Evolutionary conservation across 352 stramenopile genomes (phyloP).

Genomic region (Globisporangium irregulare): DNA sequence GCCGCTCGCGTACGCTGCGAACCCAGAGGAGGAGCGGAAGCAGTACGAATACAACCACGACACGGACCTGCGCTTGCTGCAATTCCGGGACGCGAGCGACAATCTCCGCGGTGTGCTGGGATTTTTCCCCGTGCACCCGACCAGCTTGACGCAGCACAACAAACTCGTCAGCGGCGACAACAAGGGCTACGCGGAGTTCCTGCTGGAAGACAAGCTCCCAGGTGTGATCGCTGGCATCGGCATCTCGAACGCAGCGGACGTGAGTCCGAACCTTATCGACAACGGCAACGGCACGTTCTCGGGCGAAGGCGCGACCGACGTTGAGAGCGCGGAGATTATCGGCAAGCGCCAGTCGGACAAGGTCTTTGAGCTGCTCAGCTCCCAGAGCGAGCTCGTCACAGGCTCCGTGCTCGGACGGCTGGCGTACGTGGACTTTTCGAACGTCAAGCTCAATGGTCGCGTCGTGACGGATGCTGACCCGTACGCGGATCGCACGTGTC

Average conservation of each 20-base stretch:
- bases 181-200: conserved; percentile 56
- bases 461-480: conserved; percentile 19
- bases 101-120: conserved; percentile 52
- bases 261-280: conserved; percentile 43
- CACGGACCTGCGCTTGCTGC: conserved; percentile 61
- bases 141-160: conserved; percentile 71
- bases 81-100: conserved; percentile 36
- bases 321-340: conserved; percentile 42
- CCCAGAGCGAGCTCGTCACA: conserved; percentile 19
- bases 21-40: conserved; percentile 50
- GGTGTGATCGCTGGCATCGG: conserved; percentile 30
- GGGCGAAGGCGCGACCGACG: conserved; percentile 27
- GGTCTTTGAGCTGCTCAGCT: conserved; percentile 25
- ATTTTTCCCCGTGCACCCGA: conserved; percentile 79
- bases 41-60: conserved; percentile 60
- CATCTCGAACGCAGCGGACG: conserved; percentile 40
- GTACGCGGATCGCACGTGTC: conserved; percentile 38
- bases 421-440: conserved; percentile 48
- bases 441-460: conserved; percentile 24
- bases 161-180: conserved; percentile 78
- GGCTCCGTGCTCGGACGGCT: conserved; percentile 28
- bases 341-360: conserved; percentile 34
- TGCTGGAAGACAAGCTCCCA: conserved; percentile 30
- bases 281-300: conserved; percentile 42
- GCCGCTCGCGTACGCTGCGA: conserved; percentile 62